Conservation (phyloP, 2,329 filamentous ascomycete species). For the Fusarium denticulatum region DNA sequence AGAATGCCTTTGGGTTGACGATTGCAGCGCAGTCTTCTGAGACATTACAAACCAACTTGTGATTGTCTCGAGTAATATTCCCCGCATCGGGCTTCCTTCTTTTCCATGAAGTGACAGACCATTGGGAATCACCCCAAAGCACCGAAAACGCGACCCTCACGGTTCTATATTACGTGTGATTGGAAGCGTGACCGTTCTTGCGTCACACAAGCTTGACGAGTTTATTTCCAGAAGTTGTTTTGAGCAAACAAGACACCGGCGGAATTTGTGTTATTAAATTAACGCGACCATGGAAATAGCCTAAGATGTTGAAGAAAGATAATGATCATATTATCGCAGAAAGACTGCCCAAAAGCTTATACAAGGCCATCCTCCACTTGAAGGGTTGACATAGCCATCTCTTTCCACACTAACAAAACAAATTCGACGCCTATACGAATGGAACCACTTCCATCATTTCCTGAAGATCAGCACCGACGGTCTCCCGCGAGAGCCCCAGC, state of each 20-base stretch:
- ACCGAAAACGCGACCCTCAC: not conserved
- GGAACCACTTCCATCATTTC: not conserved
- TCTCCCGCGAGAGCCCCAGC: not conserved
- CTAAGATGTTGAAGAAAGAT: not conserved
- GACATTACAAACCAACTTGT: not conserved
- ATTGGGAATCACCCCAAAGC: rapidly evolving
- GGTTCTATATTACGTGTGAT: not conserved
- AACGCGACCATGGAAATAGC: not conserved
- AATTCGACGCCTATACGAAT: not conserved
- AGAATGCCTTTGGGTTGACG: not conserved
- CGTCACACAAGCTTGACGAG: not conserved
- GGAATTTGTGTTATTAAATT: rapidly evolving
- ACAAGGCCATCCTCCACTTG: not conserved
- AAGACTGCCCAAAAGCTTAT: not conserved
- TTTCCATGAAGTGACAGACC: not conserved
- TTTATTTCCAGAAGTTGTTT: not conserved
- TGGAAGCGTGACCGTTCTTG: not conserved
- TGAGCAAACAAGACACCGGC: not conserved
- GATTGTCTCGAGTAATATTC: not conserved
- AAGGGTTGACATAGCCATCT: not conserved
- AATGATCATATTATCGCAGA: not conserved
- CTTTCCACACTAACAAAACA: not conserved
- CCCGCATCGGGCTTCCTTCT: not conserved
- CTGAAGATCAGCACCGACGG: not conserved
- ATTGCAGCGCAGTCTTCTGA: not conserved